phyloP scores from a whole-genome alignment of 768 basidiomycete genomes.

The Piloderma croceum region DNA sequence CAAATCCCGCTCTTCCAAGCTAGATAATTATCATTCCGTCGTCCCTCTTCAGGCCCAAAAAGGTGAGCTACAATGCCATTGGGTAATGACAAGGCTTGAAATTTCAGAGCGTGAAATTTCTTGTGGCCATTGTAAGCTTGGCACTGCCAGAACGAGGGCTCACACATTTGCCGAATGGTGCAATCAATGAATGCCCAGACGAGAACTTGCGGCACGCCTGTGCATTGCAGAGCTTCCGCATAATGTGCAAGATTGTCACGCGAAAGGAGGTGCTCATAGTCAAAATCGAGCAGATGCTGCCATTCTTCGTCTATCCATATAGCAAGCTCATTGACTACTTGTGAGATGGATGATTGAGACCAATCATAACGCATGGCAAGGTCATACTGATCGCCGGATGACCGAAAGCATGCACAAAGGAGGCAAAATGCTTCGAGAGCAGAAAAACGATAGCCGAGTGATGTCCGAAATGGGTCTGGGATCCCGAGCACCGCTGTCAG shows the following conservation, averaged over 20 bases:
- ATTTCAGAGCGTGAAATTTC: slow-evolving; percentile 13
- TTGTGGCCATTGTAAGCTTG: slow-evolving; percentile 14
- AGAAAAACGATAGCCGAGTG: slow-evolving; percentile 2
- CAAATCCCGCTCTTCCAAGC: slow-evolving; percentile 8
- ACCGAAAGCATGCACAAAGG: slow-evolving; percentile 11
- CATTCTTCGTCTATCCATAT: slow-evolving; percentile 13
- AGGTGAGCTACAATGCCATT: slow-evolving; percentile 17
- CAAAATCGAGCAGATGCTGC: slow-evolving; percentile 17
- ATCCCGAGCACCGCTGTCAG: slow-evolving; percentile 9
- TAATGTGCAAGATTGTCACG: slow-evolving; percentile 9
- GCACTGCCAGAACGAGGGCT: slow-evolving; percentile 6
- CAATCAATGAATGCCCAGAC: slow-evolving; percentile 14
- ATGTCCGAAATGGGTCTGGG: slow-evolving; percentile 6
- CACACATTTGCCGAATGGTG: slow-evolving; percentile 7
- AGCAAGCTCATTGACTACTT: slow-evolving; percentile 13
- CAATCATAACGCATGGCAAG: slow-evolving; percentile 14
- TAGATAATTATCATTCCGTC: slow-evolving; percentile 15
- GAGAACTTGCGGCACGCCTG: slow-evolving; percentile 12
- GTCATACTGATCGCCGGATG: slow-evolving; percentile 10
- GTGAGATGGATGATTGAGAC: slow-evolving; percentile 11
- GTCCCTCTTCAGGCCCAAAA: slow-evolving; percentile 17
- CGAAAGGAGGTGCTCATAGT: slow-evolving; percentile 7
- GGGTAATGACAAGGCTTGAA: slow-evolving; percentile 15
- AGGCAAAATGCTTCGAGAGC: slow-evolving; percentile 14
- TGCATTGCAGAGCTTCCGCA: slow-evolving; percentile 9